Conservation (phyloP, 129 eudicot species). For the Pittosporum tobira region DNA sequence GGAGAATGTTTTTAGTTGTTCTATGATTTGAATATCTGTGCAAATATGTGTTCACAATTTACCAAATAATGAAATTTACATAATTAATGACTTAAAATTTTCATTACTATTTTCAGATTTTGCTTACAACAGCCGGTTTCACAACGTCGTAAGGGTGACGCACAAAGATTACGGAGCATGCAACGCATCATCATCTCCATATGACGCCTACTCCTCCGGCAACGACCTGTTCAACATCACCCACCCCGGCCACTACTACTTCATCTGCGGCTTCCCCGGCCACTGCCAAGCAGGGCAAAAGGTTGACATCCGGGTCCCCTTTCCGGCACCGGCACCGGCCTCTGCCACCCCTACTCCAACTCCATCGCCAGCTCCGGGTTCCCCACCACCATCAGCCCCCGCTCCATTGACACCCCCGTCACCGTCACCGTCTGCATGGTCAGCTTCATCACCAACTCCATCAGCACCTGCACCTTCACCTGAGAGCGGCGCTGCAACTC, state of each 20-base stretch:
- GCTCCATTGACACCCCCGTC: not conserved
- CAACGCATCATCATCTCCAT: slow-evolving; percentile 31
- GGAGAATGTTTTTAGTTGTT: not conserved
- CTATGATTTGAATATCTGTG: no score
- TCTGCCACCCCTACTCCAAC: not conserved
- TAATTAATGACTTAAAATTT: not conserved
- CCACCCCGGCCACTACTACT: slow-evolving; percentile 44
- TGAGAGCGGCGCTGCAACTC: no score
- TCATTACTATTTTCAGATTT: slow-evolving; percentile 22
- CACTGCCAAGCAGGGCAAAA: slow-evolving; percentile 57
- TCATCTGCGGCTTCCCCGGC: slow-evolving; percentile 40
- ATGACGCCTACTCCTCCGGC: slow-evolving; percentile 26
- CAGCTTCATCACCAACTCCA: not conserved
- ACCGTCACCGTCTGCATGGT: no score
- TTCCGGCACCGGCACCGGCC: not conserved
- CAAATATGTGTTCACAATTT: not conserved
- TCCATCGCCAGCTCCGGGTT: not conserved
- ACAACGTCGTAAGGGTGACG: slow-evolving; percentile 45
- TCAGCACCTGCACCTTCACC: no score
- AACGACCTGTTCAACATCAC: slow-evolving; percentile 43
- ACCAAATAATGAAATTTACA: not conserved
- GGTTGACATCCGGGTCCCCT: slow-evolving; percentile 36
- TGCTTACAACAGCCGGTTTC: slow-evolving; percentile 22
- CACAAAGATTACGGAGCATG: slow-evolving; percentile 37
- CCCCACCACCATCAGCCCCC: not conserved